Conservation (phyloP, 202 grass and related monocot species). For the Miscanthus sacchariflorus region DNA sequence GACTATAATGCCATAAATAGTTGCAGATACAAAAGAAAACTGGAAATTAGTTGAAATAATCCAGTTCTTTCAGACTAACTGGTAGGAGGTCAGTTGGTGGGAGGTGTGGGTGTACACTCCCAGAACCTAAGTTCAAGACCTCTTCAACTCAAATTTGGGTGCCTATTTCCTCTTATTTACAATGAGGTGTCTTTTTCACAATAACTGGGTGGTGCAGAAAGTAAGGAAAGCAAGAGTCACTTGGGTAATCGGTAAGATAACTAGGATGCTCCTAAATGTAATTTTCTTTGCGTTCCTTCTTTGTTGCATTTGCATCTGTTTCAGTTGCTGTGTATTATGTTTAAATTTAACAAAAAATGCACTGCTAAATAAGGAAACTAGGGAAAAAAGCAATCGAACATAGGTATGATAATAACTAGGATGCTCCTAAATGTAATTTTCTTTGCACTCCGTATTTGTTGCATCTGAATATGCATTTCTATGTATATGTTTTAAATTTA, state of each 20-base stretch:
- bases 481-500: not conserved
- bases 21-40: slow-evolving; percentile 22
- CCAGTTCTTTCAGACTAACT: not conserved
- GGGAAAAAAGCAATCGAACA: not conserved
- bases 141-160: slow-evolving; percentile 4
- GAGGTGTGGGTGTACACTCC: not conserved
- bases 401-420: slow-evolving; percentile 2
- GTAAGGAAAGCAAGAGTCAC: not conserved
- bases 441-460: not conserved
- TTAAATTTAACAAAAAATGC: slow-evolving; percentile 3
- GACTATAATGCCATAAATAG: not conserved
- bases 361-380: not conserved
- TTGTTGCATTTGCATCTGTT: not conserved
- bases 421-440: not conserved
- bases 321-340: not conserved
- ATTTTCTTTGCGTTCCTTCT: not conserved
- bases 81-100: not conserved
- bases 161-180: not conserved
- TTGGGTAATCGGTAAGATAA: not conserved
- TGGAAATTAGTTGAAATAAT: not conserved
- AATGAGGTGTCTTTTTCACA: not conserved
- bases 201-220: not conserved
- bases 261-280: not conserved
- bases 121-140: not conserved
- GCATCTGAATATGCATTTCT: not conserved